Evolutionary conservation across 2,329 filamentous ascomycete species (phyloP).

Genomic region (Xylariaceae sp.): DNA sequence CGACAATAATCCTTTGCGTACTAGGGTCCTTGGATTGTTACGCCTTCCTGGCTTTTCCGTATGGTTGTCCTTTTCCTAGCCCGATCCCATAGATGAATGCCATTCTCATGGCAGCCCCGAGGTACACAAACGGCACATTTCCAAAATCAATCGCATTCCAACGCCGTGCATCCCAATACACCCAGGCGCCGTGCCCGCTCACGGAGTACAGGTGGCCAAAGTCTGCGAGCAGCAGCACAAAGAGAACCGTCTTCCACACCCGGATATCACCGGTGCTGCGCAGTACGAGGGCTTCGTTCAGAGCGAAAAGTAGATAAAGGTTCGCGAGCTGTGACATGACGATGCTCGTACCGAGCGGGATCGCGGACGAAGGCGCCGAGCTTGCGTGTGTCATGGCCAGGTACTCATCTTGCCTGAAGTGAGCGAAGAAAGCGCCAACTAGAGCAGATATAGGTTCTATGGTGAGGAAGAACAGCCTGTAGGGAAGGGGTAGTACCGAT

Average conservation of each 20-base stretch:
- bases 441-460: conserved; percentile 59
- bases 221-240: conserved; percentile 69
- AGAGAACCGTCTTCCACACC: conserved; percentile 66
- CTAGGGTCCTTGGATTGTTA: too few relatives aligned
- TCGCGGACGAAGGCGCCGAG: conserved; percentile 36
- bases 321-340: conserved; percentile 73
- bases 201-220: conserved; percentile 70
- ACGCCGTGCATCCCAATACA: conserved; percentile 58
- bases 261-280: conserved; percentile 62
- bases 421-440: conserved; percentile 47
- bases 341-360: conserved; percentile 60
- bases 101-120: conserved; percentile 55
- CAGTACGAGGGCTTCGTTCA: conserved; percentile 74
- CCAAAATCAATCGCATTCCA: conserved; percentile 69
- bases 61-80: conserved; percentile 25
- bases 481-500: conserved; percentile 50
- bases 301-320: conserved; percentile 70
- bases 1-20: too few relatives aligned
- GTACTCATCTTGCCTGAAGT: conserved; percentile 51
- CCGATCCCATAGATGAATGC: conserved; percentile 58
- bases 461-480: conserved; percentile 71
- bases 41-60: too few relatives aligned
- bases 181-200: conserved; percentile 46
- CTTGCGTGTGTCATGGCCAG: conserved; percentile 55
- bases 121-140: conserved; percentile 67